A percentile compares a stretch with the other conserved stretches of the same genome.
Conservation (phyloP, 2,329 filamentous ascomycete species). For the Metarhizium humberi region DNA sequence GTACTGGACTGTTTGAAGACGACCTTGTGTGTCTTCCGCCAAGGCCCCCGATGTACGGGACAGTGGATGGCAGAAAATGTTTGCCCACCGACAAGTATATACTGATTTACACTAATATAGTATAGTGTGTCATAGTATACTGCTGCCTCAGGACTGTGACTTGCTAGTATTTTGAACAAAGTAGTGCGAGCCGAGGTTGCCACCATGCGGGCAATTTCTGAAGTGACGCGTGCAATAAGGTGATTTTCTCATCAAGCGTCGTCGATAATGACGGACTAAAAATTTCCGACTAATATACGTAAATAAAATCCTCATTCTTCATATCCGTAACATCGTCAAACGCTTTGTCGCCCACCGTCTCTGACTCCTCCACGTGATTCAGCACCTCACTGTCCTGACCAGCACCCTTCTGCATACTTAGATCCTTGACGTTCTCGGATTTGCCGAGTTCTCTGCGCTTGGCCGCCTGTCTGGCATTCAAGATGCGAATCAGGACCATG, state of each 20-base stretch:
- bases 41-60: too few species aligned
- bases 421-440: slow-evolving; percentile 42
- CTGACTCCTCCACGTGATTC: slow-evolving; percentile 8
- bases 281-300: slow-evolving; percentile 29
- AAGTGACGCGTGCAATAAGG: too few species aligned
- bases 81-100: too few species aligned
- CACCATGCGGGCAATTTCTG: too few species aligned
- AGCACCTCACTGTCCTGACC: slow-evolving; percentile 15
- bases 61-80: too few species aligned
- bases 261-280: neutral
- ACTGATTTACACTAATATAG: too few species aligned
- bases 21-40: too few species aligned
- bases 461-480: slow-evolving; percentile 39
- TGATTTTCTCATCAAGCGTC: neutral
- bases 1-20: too few species aligned
- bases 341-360: slow-evolving; percentile 29
- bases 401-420: slow-evolving; percentile 32
- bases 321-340: slow-evolving; percentile 44
- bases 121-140: too few species aligned
- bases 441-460: slow-evolving; percentile 25
- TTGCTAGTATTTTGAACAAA: too few species aligned
- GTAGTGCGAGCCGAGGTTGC: too few species aligned
- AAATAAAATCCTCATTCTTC: slow-evolving; percentile 54
- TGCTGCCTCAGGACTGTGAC: too few species aligned
- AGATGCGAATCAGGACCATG: slow-evolving; percentile 29